A percentile compares a stretch with the other conserved stretches of the same genome.
These are phyloP conservation scores for Kwoniella sp. DNA, from an alignment of 768 basidiomycete species.

Conservation along the genomic window DNA sequence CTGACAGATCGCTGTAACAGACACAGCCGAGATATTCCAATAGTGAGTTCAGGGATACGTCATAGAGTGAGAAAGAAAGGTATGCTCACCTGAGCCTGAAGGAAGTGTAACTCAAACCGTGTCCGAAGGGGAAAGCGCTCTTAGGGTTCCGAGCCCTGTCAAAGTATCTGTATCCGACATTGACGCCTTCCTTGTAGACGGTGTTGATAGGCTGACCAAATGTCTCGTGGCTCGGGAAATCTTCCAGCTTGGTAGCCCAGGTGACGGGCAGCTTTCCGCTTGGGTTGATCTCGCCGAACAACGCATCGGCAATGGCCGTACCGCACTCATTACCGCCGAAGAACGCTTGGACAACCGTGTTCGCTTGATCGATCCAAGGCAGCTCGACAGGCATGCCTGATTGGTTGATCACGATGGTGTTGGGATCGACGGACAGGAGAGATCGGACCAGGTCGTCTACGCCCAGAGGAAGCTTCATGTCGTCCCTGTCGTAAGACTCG, in stretches of 20 bases:
- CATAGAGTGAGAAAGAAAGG: not conserved
- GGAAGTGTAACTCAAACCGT: constrained; percentile 47
- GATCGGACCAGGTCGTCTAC: constrained; percentile 44
- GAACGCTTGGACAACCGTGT: constrained; percentile 64
- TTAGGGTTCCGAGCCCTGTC: constrained; percentile 42
- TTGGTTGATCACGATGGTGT: constrained; percentile 41
- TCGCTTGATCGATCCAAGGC: constrained; percentile 67
- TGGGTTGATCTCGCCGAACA: constrained; percentile 50
- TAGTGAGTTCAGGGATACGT: not conserved
- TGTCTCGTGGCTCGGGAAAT: constrained; percentile 22
- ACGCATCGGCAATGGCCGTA: constrained; percentile 46
- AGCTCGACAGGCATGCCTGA: constrained; percentile 62
- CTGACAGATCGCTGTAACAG: constrained; percentile 22
- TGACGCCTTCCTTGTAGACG: constrained; percentile 49
- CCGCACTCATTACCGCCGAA: constrained; percentile 52
- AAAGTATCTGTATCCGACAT: constrained; percentile 53
- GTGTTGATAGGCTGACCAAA: constrained; percentile 40
- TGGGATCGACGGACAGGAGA: constrained; percentile 41
- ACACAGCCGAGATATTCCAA: not conserved
- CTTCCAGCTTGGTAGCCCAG: constrained; percentile 30
- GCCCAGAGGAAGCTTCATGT: constrained; percentile 58
- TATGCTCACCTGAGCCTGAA: constrained; percentile 41
- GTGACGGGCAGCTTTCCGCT: constrained; percentile 45
- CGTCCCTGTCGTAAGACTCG: constrained; percentile 73
- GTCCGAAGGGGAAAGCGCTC: constrained; percentile 51